Conservation (phyloP, 1,284 basidiomycete genomes). For the Malassezia sympodialis region DNA sequence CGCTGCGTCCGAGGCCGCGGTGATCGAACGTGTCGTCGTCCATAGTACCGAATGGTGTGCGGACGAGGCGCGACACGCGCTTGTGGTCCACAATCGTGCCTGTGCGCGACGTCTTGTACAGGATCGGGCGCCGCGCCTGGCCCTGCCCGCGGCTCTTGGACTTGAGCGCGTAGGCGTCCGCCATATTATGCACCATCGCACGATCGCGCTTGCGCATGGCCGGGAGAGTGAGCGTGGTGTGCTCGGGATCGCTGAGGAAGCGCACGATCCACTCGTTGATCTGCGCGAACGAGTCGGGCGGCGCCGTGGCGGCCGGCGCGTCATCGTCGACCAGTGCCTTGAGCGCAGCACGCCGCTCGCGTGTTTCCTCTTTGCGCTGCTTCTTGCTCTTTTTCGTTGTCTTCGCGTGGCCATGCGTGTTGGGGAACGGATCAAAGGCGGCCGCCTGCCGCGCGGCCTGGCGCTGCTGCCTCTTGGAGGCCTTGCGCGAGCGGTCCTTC, state of each 20-base stretch:
- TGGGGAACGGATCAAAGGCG: conserved; percentile 52
- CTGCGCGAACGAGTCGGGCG: conserved; percentile 25
- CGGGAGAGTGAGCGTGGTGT: conserved; percentile 37
- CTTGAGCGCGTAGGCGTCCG: conserved; percentile 34
- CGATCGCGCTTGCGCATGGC: conserved; percentile 45
- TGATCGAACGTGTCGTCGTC: conserved; percentile 21
- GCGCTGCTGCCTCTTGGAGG: conserved; percentile 26
- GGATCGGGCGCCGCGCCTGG: conserved; percentile 30
- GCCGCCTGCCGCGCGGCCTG: conserved; percentile 51
- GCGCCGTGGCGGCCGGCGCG: conserved; percentile 17
- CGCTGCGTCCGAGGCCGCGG: conserved; percentile 16
- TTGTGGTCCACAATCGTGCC: conserved; percentile 23
- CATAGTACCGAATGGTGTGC: conserved; percentile 24
- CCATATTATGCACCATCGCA: conserved; percentile 43
- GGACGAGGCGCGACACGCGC: conserved; percentile 27
- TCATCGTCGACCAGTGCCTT: conserved; percentile 22
- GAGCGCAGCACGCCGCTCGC: conserved; percentile 22
- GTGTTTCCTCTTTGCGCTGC: conserved; percentile 24
- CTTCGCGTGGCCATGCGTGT: conserved; percentile 34
- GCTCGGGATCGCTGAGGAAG: conserved; percentile 26
- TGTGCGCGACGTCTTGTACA: conserved; percentile 38
- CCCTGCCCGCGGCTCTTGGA: conserved; percentile 35
- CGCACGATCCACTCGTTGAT: conserved; percentile 33
- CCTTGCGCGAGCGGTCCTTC: conserved; percentile 27
- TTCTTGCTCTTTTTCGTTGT: conserved; percentile 28